Conservation (phyloP, 2,329 filamentous ascomycete genomes). For the Fusarium verticillioides region DNA sequence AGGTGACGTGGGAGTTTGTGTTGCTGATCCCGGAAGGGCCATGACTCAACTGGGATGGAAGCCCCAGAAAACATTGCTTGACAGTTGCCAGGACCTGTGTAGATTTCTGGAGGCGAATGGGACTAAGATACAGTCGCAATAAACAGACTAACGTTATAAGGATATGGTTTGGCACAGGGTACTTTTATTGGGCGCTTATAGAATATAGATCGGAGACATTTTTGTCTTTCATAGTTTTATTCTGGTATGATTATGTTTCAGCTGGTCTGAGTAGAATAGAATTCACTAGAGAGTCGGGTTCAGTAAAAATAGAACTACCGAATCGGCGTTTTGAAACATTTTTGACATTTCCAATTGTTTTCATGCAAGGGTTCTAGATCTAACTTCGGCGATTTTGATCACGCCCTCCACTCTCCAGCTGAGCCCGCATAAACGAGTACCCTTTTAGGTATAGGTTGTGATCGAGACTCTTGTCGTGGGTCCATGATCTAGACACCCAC, state of each 20-base stretch:
- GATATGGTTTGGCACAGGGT: accelerated
- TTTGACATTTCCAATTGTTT: too few relatives aligned
- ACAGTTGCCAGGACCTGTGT: constrained; percentile 31
- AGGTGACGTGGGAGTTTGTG: constrained; percentile 45
- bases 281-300: background rate
- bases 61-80: constrained; percentile 27
- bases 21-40: constrained; percentile 55
- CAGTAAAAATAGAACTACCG: background rate
- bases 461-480: background rate
- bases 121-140: background rate
- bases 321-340: background rate
- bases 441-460: background rate
- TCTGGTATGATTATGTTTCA: background rate
- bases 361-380: background rate
- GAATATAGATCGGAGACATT: background rate
- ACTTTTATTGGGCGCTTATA: background rate
- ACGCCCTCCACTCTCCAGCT: background rate
- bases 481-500: background rate
- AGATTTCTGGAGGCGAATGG: constrained; percentile 6
- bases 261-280: background rate
- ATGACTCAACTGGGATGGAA: constrained; percentile 57
- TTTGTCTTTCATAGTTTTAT: too few relatives aligned
- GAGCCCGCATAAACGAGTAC: background rate
- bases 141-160: background rate
- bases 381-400: background rate